These are phyloP conservation scores for Leccinum uliginosum DNA, from an alignment of 768 basidiomycete species.

Conservation along the genomic window DNA sequence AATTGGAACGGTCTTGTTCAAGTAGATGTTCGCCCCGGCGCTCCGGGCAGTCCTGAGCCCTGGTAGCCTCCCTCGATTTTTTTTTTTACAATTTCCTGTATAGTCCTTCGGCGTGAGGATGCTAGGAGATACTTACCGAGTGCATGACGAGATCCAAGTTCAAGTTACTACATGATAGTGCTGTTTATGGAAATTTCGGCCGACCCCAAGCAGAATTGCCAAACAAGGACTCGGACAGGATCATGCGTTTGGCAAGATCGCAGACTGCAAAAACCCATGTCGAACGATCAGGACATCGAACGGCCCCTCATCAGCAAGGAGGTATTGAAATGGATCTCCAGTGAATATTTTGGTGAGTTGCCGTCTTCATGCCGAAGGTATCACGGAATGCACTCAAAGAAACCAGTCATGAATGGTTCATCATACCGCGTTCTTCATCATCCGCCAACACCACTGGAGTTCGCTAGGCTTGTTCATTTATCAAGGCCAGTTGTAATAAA, in stretches of 20 bases:
- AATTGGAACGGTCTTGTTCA: background rate
- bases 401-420: slow-evolving; percentile 56
- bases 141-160: no score
- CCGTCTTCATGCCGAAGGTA: background rate
- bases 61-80: no score
- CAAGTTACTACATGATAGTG: no score
- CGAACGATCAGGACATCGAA: slow-evolving; percentile 5
- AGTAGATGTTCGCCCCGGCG: background rate
- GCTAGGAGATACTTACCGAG: no score
- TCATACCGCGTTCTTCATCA: slow-evolving; percentile 44
- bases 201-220: no score
- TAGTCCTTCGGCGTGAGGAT: no score
- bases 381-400: background rate
- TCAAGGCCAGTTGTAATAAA: slow-evolving; percentile 72
- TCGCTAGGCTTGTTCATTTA: slow-evolving; percentile 61
- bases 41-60: no score
- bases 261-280: background rate
- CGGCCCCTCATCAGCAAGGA: slow-evolving; percentile 14
- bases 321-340: slow-evolving; percentile 33
- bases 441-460: slow-evolving; percentile 66
- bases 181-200: no score
- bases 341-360: slow-evolving; percentile 33
- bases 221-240: no score
- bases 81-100: no score
- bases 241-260: no score